Evolutionary conservation across 768 basidiomycete species (phyloP), one percentile per base, ranked within the genome.

Genomic region (Trametes elegans): DNA sequence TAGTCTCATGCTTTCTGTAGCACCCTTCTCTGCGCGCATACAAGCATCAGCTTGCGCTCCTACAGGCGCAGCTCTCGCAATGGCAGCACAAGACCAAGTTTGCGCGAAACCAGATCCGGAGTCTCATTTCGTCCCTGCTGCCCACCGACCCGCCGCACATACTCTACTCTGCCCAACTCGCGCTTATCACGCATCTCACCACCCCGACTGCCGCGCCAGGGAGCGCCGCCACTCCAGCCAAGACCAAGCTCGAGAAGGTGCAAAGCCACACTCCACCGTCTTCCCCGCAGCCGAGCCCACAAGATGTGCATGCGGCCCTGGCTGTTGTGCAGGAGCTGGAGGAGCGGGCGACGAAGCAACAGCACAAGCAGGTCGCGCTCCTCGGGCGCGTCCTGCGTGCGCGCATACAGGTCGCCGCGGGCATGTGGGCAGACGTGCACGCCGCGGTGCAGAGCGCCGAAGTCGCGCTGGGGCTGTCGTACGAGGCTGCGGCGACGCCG

Each of bases 1-100:
- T 26, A 24, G 61, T 42, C 62, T 53, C 21, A 24, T 23, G 8
- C 21, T 47, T 13, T 48, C 16, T 59, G 0, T 48, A 87, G 84
- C 84, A 87, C 62, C 85, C 88, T 3, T 78, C 85, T 9, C 73
- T 92, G 9, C 76, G 82, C 48, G 69, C 74, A 7, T 84, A 86
- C 64, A 79, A 76, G 38, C 79, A 80, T 3, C 79, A 81, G 53
- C 70, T 92, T 21, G 77, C 79, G 1, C 71, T 82, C 34, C 78
- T 89, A 29, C 84, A 85, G 16, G 81, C 85, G 3, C 82, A 79
- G 32, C 74, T 90, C 44, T 73, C 82, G 27, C 63, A 71, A 39
- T 66, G 72, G 73, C 74, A 80, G 62, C 70, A 77, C 18, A 85
- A 85, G 62, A 60, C 74, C 5, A 88, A 84, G 66, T 80, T 80